Conservation (phyloP, 1,139 yeast genomes). For the Pichia sp. region DNA sequence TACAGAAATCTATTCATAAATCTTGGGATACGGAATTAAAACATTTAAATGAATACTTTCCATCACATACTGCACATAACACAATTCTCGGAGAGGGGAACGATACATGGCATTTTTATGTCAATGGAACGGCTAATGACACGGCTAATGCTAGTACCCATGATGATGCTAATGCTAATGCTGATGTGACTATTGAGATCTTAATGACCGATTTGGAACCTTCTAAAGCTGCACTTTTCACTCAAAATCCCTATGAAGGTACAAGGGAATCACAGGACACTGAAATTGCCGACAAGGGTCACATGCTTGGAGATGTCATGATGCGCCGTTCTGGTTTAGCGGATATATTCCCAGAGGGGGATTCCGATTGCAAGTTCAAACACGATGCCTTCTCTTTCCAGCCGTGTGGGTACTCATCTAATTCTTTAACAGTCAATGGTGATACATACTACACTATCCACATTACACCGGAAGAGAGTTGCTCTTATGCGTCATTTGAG, state of each 20-base stretch:
- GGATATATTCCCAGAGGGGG: conserved; percentile 41
- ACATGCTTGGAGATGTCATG: conserved; percentile 61
- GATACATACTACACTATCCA: conserved; percentile 80
- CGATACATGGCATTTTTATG: conserved; percentile 71
- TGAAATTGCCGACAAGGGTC: conserved; percentile 86
- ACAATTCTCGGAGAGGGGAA: conserved; percentile 66
- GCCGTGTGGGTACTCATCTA: conserved; percentile 96
- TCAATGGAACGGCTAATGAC: no score
- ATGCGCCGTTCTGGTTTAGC: conserved; percentile 43
- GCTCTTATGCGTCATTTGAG: conserved; percentile 96
- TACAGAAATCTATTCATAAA: conserved; percentile 73
- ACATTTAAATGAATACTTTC: conserved; percentile 58
- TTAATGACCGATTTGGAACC: conserved; percentile 78
- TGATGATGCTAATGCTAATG: neutral
- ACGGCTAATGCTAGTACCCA: conserved; percentile 1
- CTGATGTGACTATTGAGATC: conserved; percentile 79
- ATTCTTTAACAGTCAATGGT: conserved; percentile 57
- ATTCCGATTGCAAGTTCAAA: conserved; percentile 31
- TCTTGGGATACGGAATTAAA: conserved; percentile 80
- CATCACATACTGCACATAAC: conserved; percentile 48
- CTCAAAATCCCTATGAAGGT: no score
- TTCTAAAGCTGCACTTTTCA: no score
- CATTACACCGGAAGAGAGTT: conserved; percentile 88
- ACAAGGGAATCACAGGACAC: no score
- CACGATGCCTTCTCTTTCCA: conserved; percentile 89